A percentile compares a stretch with the other conserved stretches of the same genome.
Evolutionary conservation across 768 basidiomycete genomes (phyloP).

Genomic region (Termitomyces sp.): DNA sequence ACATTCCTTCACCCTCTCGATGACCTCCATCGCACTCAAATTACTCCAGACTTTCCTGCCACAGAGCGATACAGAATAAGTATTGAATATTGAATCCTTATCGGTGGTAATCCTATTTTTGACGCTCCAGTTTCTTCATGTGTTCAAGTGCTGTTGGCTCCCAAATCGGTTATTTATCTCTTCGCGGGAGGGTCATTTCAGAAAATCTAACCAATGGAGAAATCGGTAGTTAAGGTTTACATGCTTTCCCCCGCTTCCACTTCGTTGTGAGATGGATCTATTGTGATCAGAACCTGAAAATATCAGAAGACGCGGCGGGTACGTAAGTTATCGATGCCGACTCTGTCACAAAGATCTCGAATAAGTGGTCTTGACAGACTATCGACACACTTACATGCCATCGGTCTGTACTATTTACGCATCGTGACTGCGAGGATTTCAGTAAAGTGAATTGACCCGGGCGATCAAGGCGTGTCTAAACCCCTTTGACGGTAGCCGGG

Average conservation of each 20-base stretch:
- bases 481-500: background rate
- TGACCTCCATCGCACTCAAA: background rate
- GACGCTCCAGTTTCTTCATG: background rate
- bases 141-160: background rate
- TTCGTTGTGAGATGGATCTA: background rate
- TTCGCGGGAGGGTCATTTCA: background rate
- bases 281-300: background rate
- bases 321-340: background rate
- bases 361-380: background rate
- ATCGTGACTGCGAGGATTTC: background rate
- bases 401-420: background rate
- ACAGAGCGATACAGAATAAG: background rate
- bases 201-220: background rate
- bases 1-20: background rate
- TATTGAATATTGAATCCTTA: no score
- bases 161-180: background rate
- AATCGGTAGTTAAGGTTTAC: background rate
- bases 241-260: background rate
- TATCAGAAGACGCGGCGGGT: background rate
- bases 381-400: background rate
- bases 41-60: no score
- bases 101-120: background rate
- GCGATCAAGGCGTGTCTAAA: background rate
- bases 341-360: background rate
- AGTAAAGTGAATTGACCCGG: no score